Conservation (phyloP, 108 stramenopile species). For the Nitzschia palea region DNA sequence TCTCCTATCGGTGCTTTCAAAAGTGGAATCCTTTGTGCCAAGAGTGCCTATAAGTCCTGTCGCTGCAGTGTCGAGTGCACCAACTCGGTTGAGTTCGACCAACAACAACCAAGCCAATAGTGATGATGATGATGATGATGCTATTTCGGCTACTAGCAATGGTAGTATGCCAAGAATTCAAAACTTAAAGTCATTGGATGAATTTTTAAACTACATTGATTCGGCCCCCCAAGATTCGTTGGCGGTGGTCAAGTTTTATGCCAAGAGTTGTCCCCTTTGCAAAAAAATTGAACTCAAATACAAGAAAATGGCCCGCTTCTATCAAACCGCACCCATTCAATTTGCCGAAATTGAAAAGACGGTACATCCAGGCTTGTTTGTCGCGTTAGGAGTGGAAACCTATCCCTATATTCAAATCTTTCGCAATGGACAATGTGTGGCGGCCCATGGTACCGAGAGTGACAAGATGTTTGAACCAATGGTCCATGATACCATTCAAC, state of each 20-base stretch:
- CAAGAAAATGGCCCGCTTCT: conserved; percentile 11
- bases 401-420: conserved; percentile 7
- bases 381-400: background rate
- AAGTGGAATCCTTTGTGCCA: too few species aligned
- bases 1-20: too few species aligned
- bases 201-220: conserved; percentile 11
- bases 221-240: background rate
- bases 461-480: conserved; percentile 8
- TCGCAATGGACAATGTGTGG: conserved; percentile 13
- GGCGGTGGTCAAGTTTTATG: conserved; percentile 8
- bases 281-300: conserved; percentile 6
- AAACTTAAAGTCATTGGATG: background rate
- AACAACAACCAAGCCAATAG: too few species aligned
- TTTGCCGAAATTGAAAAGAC: conserved; percentile 18
- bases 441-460: conserved; percentile 3
- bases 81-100: too few species aligned
- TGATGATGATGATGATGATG: background rate
- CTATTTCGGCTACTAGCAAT: background rate
- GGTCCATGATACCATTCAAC: conserved; percentile 8
- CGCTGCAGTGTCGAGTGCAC: too few species aligned
- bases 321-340: conserved; percentile 4
- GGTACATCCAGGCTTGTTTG: conserved; percentile 8
- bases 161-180: background rate
- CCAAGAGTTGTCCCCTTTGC: conserved; percentile 14
- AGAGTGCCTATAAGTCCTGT: too few species aligned